Percentiles rank a stretch among this genome's conserved stretches.
phyloP scores from a whole-genome alignment of 768 basidiomycete genomes.

The Pulveroboletus sp. region DNA sequence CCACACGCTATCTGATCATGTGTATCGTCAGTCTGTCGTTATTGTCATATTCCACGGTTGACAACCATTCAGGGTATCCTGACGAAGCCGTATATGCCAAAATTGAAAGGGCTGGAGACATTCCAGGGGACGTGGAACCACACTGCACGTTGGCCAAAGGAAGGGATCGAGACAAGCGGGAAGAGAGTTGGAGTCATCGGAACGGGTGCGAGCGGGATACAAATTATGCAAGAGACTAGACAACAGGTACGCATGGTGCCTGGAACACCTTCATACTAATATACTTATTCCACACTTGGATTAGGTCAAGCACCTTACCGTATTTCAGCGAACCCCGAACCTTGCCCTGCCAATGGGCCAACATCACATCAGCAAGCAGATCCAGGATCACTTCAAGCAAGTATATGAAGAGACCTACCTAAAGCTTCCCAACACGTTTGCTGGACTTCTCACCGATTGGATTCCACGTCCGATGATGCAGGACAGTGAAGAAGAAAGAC shows the following conservation, averaged over 20 bases:
- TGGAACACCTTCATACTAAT: background rate
- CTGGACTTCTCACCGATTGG: background rate
- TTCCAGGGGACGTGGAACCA: conserved; percentile 9
- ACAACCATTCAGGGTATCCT: background rate
- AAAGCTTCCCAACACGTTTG: conserved; percentile 2
- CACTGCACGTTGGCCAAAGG: conserved; percentile 12
- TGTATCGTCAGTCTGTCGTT: conserved; percentile 5
- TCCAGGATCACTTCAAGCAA: conserved; percentile 9
- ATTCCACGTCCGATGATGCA: conserved; percentile 10
- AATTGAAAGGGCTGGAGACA: conserved; percentile 4
- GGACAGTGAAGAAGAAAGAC: conserved; percentile 10
- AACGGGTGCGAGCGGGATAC: conserved; percentile 13
- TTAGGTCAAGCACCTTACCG: conserved; percentile 6
- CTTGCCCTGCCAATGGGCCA: conserved; percentile 10
- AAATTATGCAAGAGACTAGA: conserved; percentile 12
- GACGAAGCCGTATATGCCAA: conserved; percentile 11
- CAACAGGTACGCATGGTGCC: background rate
- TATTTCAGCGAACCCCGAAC: conserved; percentile 18
- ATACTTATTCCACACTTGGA: background rate
- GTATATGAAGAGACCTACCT: conserved; percentile 3
- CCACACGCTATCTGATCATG: conserved; percentile 9
- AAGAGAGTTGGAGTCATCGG: conserved; percentile 17
- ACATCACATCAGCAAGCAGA: conserved; percentile 1
- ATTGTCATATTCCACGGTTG: background rate
- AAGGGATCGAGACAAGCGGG: conserved; percentile 9